These are phyloP conservation scores for Thymus mandschuricus DNA, from an alignment of 257 asterid genomes.

Conservation along the genomic window DNA sequence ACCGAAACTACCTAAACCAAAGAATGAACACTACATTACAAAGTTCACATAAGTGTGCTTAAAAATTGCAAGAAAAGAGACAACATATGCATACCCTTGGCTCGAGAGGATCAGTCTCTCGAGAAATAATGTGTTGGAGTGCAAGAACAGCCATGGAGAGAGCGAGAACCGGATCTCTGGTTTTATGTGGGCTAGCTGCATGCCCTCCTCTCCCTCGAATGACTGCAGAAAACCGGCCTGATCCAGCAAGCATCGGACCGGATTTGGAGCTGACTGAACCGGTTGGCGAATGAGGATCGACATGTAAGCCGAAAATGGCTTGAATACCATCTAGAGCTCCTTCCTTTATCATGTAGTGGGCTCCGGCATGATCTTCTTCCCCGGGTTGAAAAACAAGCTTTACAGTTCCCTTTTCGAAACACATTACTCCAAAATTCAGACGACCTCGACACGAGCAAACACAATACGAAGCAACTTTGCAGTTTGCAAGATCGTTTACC, in stretches of 20 bases:
- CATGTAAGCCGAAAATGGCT: constrained; percentile 76
- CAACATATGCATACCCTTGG: constrained; percentile 51
- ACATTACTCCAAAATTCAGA: constrained; percentile 19
- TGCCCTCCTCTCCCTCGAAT: constrained; percentile 86
- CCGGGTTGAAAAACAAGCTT: constrained; percentile 92
- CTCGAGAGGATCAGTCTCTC: constrained; percentile 85
- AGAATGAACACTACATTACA: not conserved
- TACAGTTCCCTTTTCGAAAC: constrained; percentile 65
- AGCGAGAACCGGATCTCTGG: constrained; percentile 71
- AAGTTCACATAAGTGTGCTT: not conserved
- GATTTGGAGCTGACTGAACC: constrained; percentile 67
- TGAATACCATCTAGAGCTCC: constrained; percentile 73
- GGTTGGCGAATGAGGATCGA: constrained; percentile 49
- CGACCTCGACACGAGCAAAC: not conserved
- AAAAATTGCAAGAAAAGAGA: constrained; percentile 5
- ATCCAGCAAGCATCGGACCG: constrained; percentile 81
- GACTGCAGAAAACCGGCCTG: constrained; percentile 60
- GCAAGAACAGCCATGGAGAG: constrained; percentile 74
- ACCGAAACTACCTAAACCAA: constrained; percentile 63
- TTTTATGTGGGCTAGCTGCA: constrained; percentile 75
- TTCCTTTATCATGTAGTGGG: constrained; percentile 59
- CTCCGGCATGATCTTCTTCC: constrained; percentile 90
- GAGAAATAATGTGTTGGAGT: constrained; percentile 81
- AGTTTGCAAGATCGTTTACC: constrained; percentile 40
- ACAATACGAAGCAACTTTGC: no score